Base-by-base conservation (phyloP, 2,329 filamentous ascomycete species). In the Stachybotrys echinatus region DNA sequence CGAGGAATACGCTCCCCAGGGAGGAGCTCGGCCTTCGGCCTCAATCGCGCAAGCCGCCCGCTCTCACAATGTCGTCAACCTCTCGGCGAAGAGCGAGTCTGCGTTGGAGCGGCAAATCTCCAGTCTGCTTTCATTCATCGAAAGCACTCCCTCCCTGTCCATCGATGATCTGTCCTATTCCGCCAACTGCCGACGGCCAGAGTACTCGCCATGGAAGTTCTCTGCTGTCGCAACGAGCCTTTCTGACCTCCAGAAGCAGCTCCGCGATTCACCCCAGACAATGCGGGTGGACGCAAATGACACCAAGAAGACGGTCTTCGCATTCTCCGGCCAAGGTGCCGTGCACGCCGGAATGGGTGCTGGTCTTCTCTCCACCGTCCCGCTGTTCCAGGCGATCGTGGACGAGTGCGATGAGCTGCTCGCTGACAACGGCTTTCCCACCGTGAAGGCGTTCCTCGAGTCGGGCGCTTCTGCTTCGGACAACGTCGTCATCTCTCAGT, bases 281-380 rank as follows among this genome's bases (percentile, higher is more conserved):
- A 21, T 20, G 6, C n/a, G 19, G 23, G n/a, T 27, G 7, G 18
- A 42, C 12, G 19, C 39, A 5, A 57, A 38, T n/a, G 7, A 21
- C 45, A 42, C 21, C 14, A 57, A 49, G 5, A 61, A 54, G 31
- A 52, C 54, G 1, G 57, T 62, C 1, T 68, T 69, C 43, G 60
- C 61, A 1, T 69, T 68, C 44, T 66, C 66, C 3, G 66, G 66
- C 4, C 66, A 69, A 49, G 66, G 65, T 3, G 55, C 59, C 37
- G 58, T 60, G 23, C 64, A 65, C 23, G 54, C 51, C 7, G 64
- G 63, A 19, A 61, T 68, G 56, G 65, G 62, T 7, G 59, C 58
- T 12, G 55, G 63, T 31, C 51, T 69, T 12, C 58, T 61, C 27
- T 44, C 58, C 2, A 60, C 59, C 4, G 58, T 55, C 6, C 56